Conservation (phyloP, 352 stramenopile genomes). For the Globisporangium megalacanthum region DNA sequence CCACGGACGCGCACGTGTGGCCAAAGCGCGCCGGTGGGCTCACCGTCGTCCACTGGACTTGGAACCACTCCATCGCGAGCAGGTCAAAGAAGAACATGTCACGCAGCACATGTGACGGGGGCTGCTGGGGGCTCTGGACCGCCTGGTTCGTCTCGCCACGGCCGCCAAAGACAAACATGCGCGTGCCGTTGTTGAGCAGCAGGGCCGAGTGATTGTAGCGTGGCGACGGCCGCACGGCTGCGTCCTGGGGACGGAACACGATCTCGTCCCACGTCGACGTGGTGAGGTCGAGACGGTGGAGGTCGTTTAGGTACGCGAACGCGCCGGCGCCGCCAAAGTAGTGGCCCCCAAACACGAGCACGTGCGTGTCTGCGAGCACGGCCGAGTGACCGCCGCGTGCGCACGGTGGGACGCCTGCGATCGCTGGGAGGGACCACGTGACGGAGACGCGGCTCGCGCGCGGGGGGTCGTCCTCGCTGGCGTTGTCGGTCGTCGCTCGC, state of each 20-base stretch:
- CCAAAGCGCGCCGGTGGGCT: constrained; percentile 70
- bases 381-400: constrained; percentile 67
- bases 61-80: constrained; percentile 70
- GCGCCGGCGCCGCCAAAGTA: constrained; percentile 79
- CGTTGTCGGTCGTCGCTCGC: neutral
- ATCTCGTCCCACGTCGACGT: constrained; percentile 73
- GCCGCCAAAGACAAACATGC: constrained; percentile 81
- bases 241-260: constrained; percentile 35
- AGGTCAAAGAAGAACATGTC: constrained; percentile 91
- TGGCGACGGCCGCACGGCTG: constrained; percentile 39
- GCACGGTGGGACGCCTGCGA: constrained; percentile 49
- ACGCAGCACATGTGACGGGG: constrained; percentile 33
- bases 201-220: constrained; percentile 87
- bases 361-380: constrained; percentile 65
- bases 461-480: constrained; percentile 5
- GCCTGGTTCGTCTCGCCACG: constrained; percentile 20
- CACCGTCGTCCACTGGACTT: constrained; percentile 83
- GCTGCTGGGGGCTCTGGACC: neutral
- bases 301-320: constrained; percentile 90
- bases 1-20: constrained; percentile 52
- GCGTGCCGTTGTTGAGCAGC: constrained; percentile 50
- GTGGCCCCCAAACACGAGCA: constrained; percentile 88
- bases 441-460: constrained; percentile 45
- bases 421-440: constrained; percentile 46
- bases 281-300: constrained; percentile 82